phyloP scores from a whole-genome alignment of 495 filamentous ascomycete species.

The Podospora appendiculata region DNA sequence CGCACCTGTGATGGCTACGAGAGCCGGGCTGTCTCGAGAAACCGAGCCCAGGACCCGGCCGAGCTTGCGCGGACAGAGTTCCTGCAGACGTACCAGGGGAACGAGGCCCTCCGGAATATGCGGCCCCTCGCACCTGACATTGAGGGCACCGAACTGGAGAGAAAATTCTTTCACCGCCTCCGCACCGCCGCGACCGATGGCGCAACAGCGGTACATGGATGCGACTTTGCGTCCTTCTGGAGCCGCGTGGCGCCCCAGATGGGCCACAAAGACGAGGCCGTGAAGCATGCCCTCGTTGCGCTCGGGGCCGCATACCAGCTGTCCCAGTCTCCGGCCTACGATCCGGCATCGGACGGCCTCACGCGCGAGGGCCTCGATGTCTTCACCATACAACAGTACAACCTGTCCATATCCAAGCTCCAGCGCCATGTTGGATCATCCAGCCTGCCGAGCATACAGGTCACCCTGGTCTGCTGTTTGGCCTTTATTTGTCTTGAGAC shows the following conservation, averaged over 20 bases:
- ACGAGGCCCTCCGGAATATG: conserved; percentile 24
- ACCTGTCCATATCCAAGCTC: conserved; percentile 28
- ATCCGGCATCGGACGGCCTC: conserved; percentile 9
- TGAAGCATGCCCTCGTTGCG: conserved; percentile 32
- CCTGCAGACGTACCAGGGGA: conserved; percentile 22
- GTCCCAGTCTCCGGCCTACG: conserved; percentile 4
- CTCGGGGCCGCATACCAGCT: conserved; percentile 27
- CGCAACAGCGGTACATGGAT: conserved; percentile 5
- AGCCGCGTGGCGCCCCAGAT: conserved; percentile 19
- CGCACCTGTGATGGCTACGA: conserved; percentile 27
- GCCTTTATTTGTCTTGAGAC: conserved; percentile 33
- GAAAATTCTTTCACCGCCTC: conserved; percentile 25
- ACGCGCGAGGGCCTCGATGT: conserved; percentile 23
- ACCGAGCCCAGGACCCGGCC: background rate
- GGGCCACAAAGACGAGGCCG: conserved; percentile 26
- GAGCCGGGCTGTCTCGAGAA: too few species aligned
- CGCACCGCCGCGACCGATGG: conserved; percentile 9
- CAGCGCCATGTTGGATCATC: conserved; percentile 20
- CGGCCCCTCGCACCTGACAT: conserved; percentile 28
- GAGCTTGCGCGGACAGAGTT: conserved; percentile 24
- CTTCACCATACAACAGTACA: conserved; percentile 34
- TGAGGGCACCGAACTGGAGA: conserved; percentile 27
- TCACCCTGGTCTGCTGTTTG: conserved; percentile 31
- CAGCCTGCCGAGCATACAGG: conserved; percentile 17
- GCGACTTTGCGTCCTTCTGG: conserved; percentile 27